Conservation (phyloP, 768 basidiomycete species). For the Nidularia sp. region DNA sequence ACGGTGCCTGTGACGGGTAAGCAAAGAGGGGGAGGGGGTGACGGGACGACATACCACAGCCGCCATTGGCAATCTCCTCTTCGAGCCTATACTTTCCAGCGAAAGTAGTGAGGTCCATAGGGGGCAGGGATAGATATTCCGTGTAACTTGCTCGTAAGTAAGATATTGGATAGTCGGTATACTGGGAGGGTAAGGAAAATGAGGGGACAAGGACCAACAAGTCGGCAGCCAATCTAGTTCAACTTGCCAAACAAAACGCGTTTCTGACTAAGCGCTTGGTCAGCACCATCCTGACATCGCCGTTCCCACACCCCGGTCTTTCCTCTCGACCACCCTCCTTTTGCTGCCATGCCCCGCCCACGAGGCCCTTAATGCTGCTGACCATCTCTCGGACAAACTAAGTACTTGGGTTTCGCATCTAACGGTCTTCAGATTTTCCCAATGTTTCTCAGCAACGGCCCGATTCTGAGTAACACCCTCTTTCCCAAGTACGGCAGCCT, state of each 20-base stretch:
- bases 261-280: background rate
- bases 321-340: no score
- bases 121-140: background rate
- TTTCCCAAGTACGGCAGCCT: no score
- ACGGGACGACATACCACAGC: slow-evolving; percentile 51
- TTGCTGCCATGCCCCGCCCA: no score
- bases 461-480: no score
- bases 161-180: background rate
- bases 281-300: no score
- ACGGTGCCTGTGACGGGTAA: slow-evolving; percentile 53
- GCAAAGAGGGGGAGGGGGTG: slow-evolving; percentile 1
- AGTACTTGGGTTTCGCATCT: no score
- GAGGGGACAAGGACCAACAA: background rate
- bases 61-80: slow-evolving; percentile 78
- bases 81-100: slow-evolving; percentile 77
- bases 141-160: background rate
- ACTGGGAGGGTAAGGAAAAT: background rate
- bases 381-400: no score
- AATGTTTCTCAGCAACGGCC: no score
- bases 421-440: no score
- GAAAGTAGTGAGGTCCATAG: slow-evolving; percentile 38
- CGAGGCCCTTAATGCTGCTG: no score
- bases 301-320: no score
- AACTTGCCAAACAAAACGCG: background rate
- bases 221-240: background rate